Evolutionary conservation across 352 stramenopile genomes (phyloP), one percentile per base, ranked within the genome.

Genomic region (Phytophthora vignae): DNA sequence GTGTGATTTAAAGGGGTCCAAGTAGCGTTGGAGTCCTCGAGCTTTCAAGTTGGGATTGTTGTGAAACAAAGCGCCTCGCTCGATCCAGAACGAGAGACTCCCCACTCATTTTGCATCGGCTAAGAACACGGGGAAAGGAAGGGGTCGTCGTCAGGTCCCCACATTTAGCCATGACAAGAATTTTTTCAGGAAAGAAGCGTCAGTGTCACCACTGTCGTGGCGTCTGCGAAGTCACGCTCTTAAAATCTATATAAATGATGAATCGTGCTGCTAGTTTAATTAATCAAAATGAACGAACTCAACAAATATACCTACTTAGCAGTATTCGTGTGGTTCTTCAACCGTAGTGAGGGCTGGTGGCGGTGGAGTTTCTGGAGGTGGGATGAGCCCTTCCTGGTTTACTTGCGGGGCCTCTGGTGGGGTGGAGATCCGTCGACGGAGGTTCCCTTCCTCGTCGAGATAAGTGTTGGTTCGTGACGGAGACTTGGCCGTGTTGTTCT

Each of bases 371-470:
- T n/a, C 46, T 27, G 50, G 44, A 12, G 31, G 48, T 22, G 38
- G 21, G 10, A 63, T 31, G 15, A 69, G 66, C 4, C 19, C 53
- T 33, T 66, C 52, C 12, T 56, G 33, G 14, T 14, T 9, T 49
- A 52, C 31, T 2, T 71, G 22, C 3, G 12, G 2, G 4, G 22
- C 33, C 17, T 29, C 14, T 4, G 36, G 29, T 33, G 66, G 6
- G 15, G 50, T 6, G 15, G 40, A 27, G 27, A 69, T 63, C n/a
- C 76, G 69, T 29, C 81, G 79, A 10, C 82, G 78, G 17, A 90
- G 56, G 53, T 91, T 91, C 0, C 81, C 81, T 14, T 81, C 69
- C 0, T 70, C 8, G 36, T 91, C 83, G 55, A 91, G 81, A 57
- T 80, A 91, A 15, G 73, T 67, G 46, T 78, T 66, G 17, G 67